Evolutionary conservation across 2,329 filamentous ascomycete species (phyloP).

Genomic region (Daldinia sp.): DNA sequence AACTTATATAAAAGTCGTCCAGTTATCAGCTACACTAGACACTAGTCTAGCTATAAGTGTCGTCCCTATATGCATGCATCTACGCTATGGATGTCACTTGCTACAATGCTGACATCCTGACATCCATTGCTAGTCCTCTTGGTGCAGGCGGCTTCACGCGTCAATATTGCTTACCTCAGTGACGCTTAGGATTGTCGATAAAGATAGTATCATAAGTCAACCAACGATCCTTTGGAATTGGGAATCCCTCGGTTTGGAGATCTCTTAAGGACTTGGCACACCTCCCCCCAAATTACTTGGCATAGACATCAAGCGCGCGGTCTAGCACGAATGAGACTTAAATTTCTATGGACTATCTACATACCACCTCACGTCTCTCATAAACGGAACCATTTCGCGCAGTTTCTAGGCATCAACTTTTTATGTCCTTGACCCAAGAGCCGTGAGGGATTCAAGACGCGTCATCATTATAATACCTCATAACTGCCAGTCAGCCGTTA

Average conservation of each 20-base stretch:
- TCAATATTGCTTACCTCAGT: constrained; percentile 10
- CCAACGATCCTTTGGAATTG: constrained; percentile 15
- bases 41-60: not conserved
- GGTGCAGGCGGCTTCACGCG: constrained; percentile 21
- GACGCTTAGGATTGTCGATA: constrained; percentile 7
- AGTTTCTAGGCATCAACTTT: constrained; percentile 2
- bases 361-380: constrained; percentile 9
- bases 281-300: constrained; percentile 31
- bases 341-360: constrained; percentile 15
- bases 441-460: constrained; percentile 17
- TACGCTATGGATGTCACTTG: not conserved
- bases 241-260: constrained; percentile 32
- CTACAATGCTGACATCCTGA: not conserved
- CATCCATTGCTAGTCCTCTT: constrained; percentile 6
- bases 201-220: constrained; percentile 22
- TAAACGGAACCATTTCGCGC: constrained; percentile 5
- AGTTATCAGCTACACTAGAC: not conserved
- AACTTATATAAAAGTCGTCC: not conserved
- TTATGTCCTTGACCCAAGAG: constrained; percentile 6
- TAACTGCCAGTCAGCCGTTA: not conserved
- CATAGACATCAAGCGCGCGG: constrained; percentile 21
- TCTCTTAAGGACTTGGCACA: constrained; percentile 39
- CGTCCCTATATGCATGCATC: not conserved
- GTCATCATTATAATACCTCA: constrained; percentile 30
- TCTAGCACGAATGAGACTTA: constrained; percentile 16